Evolutionary conservation across 2,329 filamentous ascomycete species (phyloP).

Genomic region (Colletotrichum sp.): DNA sequence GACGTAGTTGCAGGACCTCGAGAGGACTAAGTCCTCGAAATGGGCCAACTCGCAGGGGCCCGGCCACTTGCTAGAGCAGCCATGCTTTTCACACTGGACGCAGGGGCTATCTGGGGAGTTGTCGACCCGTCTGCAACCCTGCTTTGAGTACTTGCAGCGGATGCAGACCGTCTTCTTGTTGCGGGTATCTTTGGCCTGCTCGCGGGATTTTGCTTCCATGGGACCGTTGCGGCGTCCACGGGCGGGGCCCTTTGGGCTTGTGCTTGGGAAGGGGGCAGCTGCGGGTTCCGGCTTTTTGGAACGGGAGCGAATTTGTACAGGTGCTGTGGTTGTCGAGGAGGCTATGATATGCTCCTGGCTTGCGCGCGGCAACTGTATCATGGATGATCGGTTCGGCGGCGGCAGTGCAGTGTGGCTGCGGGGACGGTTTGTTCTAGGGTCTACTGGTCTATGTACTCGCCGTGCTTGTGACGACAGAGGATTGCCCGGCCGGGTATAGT

Average conservation of each 20-base stretch:
- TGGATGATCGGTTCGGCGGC: background rate
- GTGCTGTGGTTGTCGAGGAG: background rate
- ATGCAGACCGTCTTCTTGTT: slow-evolving; percentile 23
- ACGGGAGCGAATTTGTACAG: background rate
- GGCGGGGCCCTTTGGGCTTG: background rate
- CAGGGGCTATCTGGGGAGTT: slow-evolving; percentile 4
- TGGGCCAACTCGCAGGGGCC: slow-evolving; percentile 44
- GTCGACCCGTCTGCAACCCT: slow-evolving; percentile 5
- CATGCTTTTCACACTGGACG: slow-evolving; percentile 9
- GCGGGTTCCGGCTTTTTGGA: background rate
- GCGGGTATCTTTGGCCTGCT: slow-evolving; percentile 15
- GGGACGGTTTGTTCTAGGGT: background rate
- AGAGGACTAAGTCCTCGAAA: slow-evolving; percentile 47
- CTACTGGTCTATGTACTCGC: background rate
- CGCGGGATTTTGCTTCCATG: slow-evolving; percentile 7
- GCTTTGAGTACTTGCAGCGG: slow-evolving; percentile 19
- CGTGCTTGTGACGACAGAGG: background rate
- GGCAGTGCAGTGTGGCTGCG: background rate
- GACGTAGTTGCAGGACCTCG: slow-evolving; percentile 48
- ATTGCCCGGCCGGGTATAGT: background rate
- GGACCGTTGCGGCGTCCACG: slow-evolving; percentile 17
- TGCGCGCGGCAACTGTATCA: background rate
- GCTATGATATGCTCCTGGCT: background rate
- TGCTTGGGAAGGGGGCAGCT: background rate
- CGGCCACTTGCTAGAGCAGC: slow-evolving; percentile 4